Conservation (phyloP, 2,329 filamentous ascomycete genomes). For the Venturia aucupariae region DNA sequence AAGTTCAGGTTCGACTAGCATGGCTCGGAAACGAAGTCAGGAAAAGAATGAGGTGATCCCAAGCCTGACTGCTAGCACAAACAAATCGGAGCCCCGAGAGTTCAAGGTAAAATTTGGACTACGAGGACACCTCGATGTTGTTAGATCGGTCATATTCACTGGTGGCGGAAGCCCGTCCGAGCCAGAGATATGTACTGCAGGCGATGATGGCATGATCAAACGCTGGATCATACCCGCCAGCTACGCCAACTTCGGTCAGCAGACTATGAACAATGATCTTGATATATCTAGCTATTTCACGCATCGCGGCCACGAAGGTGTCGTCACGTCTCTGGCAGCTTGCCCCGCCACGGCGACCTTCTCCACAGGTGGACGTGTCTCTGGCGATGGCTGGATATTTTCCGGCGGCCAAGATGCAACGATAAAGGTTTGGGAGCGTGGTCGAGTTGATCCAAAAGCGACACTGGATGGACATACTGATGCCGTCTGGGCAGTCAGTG, state of each 20-base stretch:
- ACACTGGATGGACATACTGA: constrained; percentile 91
- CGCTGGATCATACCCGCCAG: constrained; percentile 87
- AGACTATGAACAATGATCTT: constrained; percentile 59
- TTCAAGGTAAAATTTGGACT: constrained; percentile 93
- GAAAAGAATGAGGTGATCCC: constrained; percentile 51
- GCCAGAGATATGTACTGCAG: constrained; percentile 91
- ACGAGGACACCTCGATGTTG: constrained; percentile 84
- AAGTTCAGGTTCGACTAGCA: constrained; percentile 51
- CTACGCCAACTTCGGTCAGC: constrained; percentile 52
- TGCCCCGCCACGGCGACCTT: constrained; percentile 85
- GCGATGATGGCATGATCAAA: constrained; percentile 93
- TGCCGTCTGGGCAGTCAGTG: constrained; percentile 90
- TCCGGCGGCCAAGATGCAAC: constrained; percentile 92
- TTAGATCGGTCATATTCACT: constrained; percentile 91
- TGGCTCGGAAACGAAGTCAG: constrained; percentile 56
- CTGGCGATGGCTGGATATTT: constrained; percentile 96
- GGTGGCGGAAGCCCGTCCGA: constrained; percentile 92
- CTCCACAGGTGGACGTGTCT: constrained; percentile 75
- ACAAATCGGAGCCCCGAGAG: constrained; percentile 59
- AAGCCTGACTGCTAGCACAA: constrained; percentile 25
- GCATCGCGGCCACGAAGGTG: constrained; percentile 84
- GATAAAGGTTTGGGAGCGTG: constrained; percentile 90
- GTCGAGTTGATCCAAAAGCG: constrained; percentile 87
- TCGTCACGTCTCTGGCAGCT: constrained; percentile 76
- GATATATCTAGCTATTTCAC: constrained; percentile 93